These are phyloP conservation scores for Prunella vulgaris DNA, from an alignment of 257 asterid genomes.

Conservation along the genomic window DNA sequence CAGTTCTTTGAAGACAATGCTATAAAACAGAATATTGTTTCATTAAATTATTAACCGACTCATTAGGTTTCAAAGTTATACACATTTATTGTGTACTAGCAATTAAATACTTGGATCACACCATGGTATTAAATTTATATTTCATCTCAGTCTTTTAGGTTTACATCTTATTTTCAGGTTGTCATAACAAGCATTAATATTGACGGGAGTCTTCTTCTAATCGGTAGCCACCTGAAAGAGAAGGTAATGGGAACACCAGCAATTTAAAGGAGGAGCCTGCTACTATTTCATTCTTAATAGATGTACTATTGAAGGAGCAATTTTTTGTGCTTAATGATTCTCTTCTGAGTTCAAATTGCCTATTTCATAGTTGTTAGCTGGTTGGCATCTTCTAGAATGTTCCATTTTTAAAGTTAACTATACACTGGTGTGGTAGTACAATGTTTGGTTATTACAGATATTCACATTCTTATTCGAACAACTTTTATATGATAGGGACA, in stretches of 20 bases:
- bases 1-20: not conserved
- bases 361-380: not conserved
- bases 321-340: not conserved
- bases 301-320: not conserved
- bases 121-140: not conserved
- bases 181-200: constrained; percentile 89
- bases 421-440: not conserved
- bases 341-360: constrained; percentile 1
- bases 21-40: not conserved
- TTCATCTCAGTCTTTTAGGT: not conserved
- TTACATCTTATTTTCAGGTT: constrained; percentile 51
- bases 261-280: not conserved
- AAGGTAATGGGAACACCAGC: constrained; percentile 48
- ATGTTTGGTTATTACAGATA: not conserved
- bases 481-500: constrained; percentile 54
- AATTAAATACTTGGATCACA: not conserved
- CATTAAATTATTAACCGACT: not conserved
- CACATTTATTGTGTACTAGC: not conserved
- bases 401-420: not conserved
- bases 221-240: constrained; percentile 88
- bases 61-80: constrained; percentile 14
- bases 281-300: not conserved
- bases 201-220: constrained; percentile 70
- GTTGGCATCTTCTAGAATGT: constrained; percentile 14
- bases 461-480: constrained; percentile 18